Evolutionary conservation across 2,329 filamentous ascomycete species (phyloP), one percentile per base, ranked within the genome.

Genomic region (Fusarium mundagurra): DNA sequence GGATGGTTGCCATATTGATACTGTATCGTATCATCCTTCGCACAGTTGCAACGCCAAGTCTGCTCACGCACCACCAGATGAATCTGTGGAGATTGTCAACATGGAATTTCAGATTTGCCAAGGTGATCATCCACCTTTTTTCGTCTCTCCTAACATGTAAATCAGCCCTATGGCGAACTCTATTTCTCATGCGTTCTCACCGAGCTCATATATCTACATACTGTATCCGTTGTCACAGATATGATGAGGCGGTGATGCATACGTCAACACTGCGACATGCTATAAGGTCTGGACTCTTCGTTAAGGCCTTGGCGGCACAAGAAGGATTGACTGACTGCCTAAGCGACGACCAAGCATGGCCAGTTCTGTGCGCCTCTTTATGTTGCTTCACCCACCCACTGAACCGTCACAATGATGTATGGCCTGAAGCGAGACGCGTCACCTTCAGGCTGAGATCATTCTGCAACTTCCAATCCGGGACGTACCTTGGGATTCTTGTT

Each of bases 21-120:
- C 53, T 16, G 53, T 33, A 43, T 57, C 22, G 20, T 24, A 44
- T 45, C 43, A 45, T 45, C 22, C 20, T n/a, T 47, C n/a, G 8
- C 54, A 20, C 31, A 36, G 55, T 59, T 17, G n/a, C 47, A 54
- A 8, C 34, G 58, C 58, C 58, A 61, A 61, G 58, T 55, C 36
- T 55, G 24, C 24, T 39, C 34, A n/a, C 33, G 20, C 34, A 55
- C 51, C 34, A 39, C 24, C 4, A 39, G 1, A 41, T 16, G 1
- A 53, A 33, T n/a, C 34, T 54, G 58, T 55, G 58, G 45, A 61
- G 59, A 54, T 61, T 41, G n/a, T 22, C 36, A 61, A 39, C 59
- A 55, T 43, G 47, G 47, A 61, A 55, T 43, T 61, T 36, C 16
- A 38, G 29, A 61, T 55, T 57, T 61, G 59, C 59, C 59, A 61